phyloP scores from a whole-genome alignment of 306 rosid species.

The Dryas octopetala region DNA sequence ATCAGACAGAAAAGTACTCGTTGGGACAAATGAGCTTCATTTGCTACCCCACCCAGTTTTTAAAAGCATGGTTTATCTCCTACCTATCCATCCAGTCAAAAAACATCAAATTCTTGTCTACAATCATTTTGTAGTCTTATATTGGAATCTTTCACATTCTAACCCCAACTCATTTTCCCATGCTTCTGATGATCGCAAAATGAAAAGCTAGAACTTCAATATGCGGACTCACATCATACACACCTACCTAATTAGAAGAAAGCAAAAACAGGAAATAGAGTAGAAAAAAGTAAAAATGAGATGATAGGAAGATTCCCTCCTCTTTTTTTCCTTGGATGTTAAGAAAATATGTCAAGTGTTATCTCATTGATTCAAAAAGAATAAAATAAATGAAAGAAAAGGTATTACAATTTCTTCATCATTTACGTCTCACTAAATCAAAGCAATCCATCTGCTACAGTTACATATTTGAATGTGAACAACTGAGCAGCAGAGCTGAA shows the following conservation, averaged over 20 bases:
- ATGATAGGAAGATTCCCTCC: neutral
- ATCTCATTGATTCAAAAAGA: neutral
- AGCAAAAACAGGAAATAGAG: neutral
- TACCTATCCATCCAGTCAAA: too few relatives aligned
- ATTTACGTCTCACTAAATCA: neutral
- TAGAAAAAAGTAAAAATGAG: neutral
- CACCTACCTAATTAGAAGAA: neutral
- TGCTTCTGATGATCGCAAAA: too few relatives aligned
- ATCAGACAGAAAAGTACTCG: too few relatives aligned
- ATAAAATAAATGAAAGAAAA: neutral
- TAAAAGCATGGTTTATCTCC: too few relatives aligned
- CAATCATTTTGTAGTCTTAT: too few relatives aligned
- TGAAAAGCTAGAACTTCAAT: too few relatives aligned
- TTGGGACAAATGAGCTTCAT: too few relatives aligned
- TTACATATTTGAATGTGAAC: neutral
- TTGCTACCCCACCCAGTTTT: too few relatives aligned
- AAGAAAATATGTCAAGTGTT: neutral
- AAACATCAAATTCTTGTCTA: too few relatives aligned
- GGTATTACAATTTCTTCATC: neutral
- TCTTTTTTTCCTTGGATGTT: neutral
- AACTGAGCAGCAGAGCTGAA: conserved; percentile 1
- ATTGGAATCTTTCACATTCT: too few relatives aligned
- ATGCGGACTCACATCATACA: neutral
- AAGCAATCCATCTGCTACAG: neutral
- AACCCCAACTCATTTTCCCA: too few relatives aligned